Percentiles rank a stretch among this genome's conserved stretches.
These are phyloP conservation scores for Penicillium paneum DNA, from an alignment of 2,329 filamentous ascomycete genomes.

Conservation along the genomic window DNA sequence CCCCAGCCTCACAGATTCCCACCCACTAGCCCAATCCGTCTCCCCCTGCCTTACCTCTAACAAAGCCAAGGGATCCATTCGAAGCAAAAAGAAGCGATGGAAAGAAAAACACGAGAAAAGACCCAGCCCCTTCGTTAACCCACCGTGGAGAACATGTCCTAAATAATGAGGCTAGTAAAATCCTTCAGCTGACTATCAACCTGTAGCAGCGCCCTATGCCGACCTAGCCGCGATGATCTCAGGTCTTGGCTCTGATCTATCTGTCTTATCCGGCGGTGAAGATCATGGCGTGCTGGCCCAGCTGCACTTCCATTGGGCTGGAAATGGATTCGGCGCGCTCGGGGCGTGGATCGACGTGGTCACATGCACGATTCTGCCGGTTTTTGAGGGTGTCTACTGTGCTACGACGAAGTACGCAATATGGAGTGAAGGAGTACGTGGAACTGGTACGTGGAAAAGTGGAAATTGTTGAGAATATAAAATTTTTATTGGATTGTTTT, in stretches of 20 bases:
- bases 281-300: slow-evolving; percentile 6
- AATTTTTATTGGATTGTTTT: slow-evolving; percentile 4
- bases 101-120: background rate
- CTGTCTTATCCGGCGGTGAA: slow-evolving; percentile 20
- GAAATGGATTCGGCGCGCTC: background rate
- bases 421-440: too few species aligned
- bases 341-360: slow-evolving; percentile 16
- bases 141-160: background rate
- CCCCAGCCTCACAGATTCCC: slow-evolving; percentile 5
- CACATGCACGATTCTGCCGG: slow-evolving; percentile 18
- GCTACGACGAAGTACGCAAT: background rate
- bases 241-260: slow-evolving; percentile 16
- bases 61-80: background rate
- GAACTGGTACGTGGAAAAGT: background rate
- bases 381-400: background rate
- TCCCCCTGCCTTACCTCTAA: slow-evolving; percentile 2
- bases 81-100: slow-evolving; percentile 6
- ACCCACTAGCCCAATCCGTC: background rate
- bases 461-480: background rate
- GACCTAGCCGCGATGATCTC: slow-evolving; percentile 25
- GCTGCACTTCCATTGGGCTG: background rate
- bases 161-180: slow-evolving; percentile 1
- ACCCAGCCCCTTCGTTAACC: background rate
- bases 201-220: slow-evolving; percentile 19
- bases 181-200: background rate